Evolutionary conservation across 2,329 filamentous ascomycete species (phyloP), one percentile per base, ranked within the genome.

Genomic region (Talaromyces sp.): DNA sequence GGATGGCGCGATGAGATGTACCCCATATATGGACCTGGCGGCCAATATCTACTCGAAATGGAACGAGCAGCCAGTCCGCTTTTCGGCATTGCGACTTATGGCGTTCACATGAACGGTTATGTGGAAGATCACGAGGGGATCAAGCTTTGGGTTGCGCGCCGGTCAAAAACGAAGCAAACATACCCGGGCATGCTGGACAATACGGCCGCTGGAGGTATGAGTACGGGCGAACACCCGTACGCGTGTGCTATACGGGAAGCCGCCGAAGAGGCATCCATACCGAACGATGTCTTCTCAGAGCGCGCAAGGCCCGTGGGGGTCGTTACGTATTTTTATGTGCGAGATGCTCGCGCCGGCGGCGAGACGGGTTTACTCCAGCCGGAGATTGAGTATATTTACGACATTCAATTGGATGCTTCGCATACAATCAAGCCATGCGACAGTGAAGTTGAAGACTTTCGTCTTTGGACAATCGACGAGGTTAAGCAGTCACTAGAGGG

Each of bases 121-220:
- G 82, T 88, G 26, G 73, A 77, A 24, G 78, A 81, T 43, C 38
- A 54, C 11, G 73, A 72, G 31, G 88, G 87, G 19, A 76, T 96
- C 51, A 88, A 86, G 69, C 81, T 99, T 46, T 97, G 94, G 93
- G 85, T 96, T 1, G 90, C 94, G 3, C 83, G 87, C 52, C 83
- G 94, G 10, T 85, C 92, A 12, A 80, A 80, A 56, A 84, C 80
- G 61, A 99, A 97, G 79, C 85, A 90, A 65, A 97, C 92, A 0
- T 99, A 93, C 70, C 88, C 89, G 0, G 84, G 89, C n/a, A 92
- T 97, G 80, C 80, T 99, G 65, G 94, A 99, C 75, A 99, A 97
- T 74, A 92, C 92, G 1, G 94, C 96, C 7, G 94, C 92, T 0
- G 90, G 90, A 3, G 90, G 91, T 0, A 87, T 97, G 66, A 87